Evolutionary conservation across 129 eudicot genomes (phyloP).

Genomic region (Flaveria sonorensis): DNA sequence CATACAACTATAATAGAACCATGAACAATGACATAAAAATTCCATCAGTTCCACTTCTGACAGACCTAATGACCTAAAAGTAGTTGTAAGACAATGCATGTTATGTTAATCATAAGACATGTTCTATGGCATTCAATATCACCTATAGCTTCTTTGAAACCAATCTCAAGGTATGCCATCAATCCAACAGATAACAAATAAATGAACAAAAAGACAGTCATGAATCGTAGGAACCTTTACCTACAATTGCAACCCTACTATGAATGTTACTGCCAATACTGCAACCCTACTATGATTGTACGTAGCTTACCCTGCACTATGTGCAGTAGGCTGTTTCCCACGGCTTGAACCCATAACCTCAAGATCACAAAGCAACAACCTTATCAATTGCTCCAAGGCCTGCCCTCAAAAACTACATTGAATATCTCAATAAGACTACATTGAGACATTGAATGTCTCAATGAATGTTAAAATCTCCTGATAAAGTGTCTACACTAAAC

Average conservation of each 20-base stretch:
- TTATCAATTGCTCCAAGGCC: too few relatives aligned
- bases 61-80: neutral
- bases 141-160: neutral
- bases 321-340: too few relatives aligned
- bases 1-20: neutral
- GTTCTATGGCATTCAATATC: neutral
- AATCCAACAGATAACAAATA: neutral
- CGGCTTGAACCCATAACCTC: too few relatives aligned
- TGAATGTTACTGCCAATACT: neutral
- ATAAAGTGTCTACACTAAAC: neutral
- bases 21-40: neutral
- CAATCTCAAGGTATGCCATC: neutral
- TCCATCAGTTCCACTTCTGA: conserved; percentile 9
- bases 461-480: neutral
- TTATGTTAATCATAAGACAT: neutral
- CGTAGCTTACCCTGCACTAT: too few relatives aligned
- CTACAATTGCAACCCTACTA: neutral
- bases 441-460: neutral
- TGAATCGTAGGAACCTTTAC: neutral
- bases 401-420: too few relatives aligned
- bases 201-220: neutral
- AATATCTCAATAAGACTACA: too few relatives aligned
- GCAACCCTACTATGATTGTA: too few relatives aligned
- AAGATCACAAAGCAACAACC: too few relatives aligned
- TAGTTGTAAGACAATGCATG: neutral